Evolutionary conservation across 140 eudicot species (phyloP).

Genomic region (Cichorium intybus): DNA sequence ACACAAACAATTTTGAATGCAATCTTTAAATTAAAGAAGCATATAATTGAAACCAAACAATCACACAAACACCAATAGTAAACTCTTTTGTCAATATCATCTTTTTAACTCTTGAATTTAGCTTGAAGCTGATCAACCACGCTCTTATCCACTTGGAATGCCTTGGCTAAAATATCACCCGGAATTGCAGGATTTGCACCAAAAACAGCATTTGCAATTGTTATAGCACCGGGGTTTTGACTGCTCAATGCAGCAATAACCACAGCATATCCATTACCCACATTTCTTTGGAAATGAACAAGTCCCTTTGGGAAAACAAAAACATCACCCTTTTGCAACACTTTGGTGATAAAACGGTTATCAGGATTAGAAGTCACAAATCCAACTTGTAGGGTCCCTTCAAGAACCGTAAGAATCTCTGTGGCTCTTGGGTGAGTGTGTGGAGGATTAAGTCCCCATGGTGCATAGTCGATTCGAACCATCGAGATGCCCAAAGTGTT

Average conservation of each 20-base stretch:
- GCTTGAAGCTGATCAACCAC: slow-evolving; percentile 11
- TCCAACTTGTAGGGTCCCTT: neutral
- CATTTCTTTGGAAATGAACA: neutral
- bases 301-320: neutral
- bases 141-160: neutral
- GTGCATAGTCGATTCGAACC: neutral
- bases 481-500: neutral
- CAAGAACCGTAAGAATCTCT: neutral
- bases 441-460: neutral
- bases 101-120: neutral
- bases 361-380: neutral
- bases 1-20: neutral
- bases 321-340: neutral
- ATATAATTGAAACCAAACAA: neutral
- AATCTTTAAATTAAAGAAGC: no score
- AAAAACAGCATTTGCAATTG: neutral
- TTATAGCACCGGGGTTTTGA: neutral
- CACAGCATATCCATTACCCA: neutral
- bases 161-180: neutral
- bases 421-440: slow-evolving; percentile 3
- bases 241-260: neutral
- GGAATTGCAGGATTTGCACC: neutral
- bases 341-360: neutral
- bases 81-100: neutral
- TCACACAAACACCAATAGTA: neutral